Percentiles rank a stretch among this genome's conserved stretches.
These are phyloP conservation scores for Prunus fruticosa DNA, from an alignment of 306 rosid genomes.

Conservation along the genomic window DNA sequence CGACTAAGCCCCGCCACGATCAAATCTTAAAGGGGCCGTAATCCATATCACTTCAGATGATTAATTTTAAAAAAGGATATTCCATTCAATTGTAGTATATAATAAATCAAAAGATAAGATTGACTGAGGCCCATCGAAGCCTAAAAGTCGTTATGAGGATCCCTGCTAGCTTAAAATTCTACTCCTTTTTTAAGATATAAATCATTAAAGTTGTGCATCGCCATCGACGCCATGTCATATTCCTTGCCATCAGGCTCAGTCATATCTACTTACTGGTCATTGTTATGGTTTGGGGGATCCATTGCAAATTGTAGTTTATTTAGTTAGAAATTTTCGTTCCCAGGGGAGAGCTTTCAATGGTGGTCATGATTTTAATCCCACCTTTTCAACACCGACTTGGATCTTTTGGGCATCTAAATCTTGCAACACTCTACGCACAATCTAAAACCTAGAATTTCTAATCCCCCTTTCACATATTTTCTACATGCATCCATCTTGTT, in stretches of 20 bases:
- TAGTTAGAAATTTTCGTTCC: not conserved
- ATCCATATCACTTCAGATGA: not conserved
- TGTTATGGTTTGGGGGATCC: not conserved
- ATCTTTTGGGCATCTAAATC: not conserved
- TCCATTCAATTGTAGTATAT: not conserved
- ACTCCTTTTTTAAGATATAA: not conserved
- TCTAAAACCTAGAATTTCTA: not conserved
- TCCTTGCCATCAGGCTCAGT: not conserved
- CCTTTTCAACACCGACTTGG: not conserved
- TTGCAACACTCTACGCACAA: not conserved
- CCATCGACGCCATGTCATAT: not conserved
- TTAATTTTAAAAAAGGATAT: constrained; percentile 5
- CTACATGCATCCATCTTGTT: not conserved
- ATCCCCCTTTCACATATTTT: not conserved
- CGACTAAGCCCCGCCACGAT: not conserved
- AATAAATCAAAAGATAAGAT: not conserved
- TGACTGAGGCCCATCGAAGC: not conserved
- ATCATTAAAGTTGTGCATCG: not conserved
- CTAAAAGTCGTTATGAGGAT: not conserved
- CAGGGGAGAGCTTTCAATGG: not conserved
- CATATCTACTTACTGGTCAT: not conserved
- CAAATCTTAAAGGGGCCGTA: too few species aligned
- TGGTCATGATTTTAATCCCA: not conserved
- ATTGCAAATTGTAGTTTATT: not conserved
- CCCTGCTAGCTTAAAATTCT: not conserved